Conservation (phyloP, 2,329 filamentous ascomycete species). For the Esteya vermicola region DNA sequence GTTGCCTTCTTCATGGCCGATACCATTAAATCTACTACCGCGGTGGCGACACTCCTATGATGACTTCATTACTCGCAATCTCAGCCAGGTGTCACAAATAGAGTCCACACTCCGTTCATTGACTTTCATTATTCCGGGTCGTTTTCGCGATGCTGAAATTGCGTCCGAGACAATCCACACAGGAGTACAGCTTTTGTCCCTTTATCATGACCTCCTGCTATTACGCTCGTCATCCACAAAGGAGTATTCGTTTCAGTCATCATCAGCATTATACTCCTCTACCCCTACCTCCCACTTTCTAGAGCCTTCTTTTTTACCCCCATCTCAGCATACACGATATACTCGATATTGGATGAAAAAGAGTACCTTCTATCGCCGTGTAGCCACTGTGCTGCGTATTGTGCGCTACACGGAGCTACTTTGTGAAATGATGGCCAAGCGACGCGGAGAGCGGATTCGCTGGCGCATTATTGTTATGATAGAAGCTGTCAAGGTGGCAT, state of each 20-base stretch:
- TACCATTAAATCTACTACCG: constrained; percentile 18
- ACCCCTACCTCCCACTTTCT: background rate
- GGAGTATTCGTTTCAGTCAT: background rate
- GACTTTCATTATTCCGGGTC: constrained; percentile 90
- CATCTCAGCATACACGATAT: constrained; percentile 42
- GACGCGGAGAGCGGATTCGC: constrained; percentile 62
- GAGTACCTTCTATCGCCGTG: constrained; percentile 59
- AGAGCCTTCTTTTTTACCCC: constrained; percentile 3
- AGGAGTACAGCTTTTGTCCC: constrained; percentile 72
- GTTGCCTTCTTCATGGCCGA: too few species aligned
- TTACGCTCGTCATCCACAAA: constrained; percentile 25
- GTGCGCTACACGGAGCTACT: constrained; percentile 89
- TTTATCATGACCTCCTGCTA: constrained; percentile 86
- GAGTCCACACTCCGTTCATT: constrained; percentile 85
- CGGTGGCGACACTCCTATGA: constrained; percentile 61
- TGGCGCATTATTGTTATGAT: constrained; percentile 82
- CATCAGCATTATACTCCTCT: constrained; percentile 31
- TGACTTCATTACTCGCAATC: constrained; percentile 90
- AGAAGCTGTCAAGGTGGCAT: constrained; percentile 76
- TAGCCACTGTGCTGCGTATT: constrained; percentile 73
- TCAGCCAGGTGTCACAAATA: constrained; percentile 84
- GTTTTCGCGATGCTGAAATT: constrained; percentile 84
- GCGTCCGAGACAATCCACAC: constrained; percentile 88
- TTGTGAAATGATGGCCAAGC: constrained; percentile 94
- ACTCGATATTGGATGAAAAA: constrained; percentile 52